These are phyloP conservation scores for Euphorbia neoarborescens DNA, from an alignment of 441 rosid species.

Conservation along the genomic window DNA sequence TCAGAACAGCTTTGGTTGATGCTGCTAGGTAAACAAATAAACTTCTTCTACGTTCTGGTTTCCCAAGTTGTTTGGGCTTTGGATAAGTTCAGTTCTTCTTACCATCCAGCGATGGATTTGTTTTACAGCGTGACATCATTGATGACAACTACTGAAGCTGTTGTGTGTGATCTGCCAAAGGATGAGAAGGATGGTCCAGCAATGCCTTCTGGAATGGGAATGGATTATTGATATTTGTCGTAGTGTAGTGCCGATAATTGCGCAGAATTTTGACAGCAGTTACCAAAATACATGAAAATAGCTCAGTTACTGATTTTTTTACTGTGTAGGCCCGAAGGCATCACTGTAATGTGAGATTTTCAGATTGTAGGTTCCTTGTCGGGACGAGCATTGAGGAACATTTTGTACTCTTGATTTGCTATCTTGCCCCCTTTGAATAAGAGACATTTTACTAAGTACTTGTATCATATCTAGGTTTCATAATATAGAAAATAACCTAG, in stretches of 20 bases:
- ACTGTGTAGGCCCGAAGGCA: slow-evolving; percentile 15
- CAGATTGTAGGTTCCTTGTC: slow-evolving; percentile 19
- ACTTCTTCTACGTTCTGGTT: neutral
- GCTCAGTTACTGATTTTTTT: neutral
- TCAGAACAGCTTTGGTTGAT: slow-evolving; percentile 80
- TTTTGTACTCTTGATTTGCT: slow-evolving; percentile 8
- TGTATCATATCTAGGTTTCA: too few relatives aligned
- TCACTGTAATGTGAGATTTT: slow-evolving; percentile 21
- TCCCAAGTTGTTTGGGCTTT: neutral
- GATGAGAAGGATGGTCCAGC: slow-evolving; percentile 56
- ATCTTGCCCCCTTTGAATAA: slow-evolving; percentile 6
- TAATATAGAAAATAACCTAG: too few relatives aligned
- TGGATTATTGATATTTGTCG: slow-evolving; percentile 42
- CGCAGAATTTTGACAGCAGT: neutral
- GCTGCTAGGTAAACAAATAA: slow-evolving; percentile 55
- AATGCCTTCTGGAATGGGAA: slow-evolving; percentile 54
- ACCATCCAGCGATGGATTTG: neutral
- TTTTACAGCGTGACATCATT: slow-evolving; percentile 62
- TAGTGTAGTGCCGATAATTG: neutral
- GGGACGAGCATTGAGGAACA: slow-evolving; percentile 10
- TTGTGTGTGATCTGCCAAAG: slow-evolving; percentile 68
- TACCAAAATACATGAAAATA: slow-evolving; percentile 1
- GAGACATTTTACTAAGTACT: too few relatives aligned
- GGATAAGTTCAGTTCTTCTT: neutral
- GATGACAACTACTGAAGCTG: slow-evolving; percentile 84